These are phyloP conservation scores for Penicillium palitans DNA, from an alignment of 2,329 filamentous ascomycete species.

Conservation along the genomic window DNA sequence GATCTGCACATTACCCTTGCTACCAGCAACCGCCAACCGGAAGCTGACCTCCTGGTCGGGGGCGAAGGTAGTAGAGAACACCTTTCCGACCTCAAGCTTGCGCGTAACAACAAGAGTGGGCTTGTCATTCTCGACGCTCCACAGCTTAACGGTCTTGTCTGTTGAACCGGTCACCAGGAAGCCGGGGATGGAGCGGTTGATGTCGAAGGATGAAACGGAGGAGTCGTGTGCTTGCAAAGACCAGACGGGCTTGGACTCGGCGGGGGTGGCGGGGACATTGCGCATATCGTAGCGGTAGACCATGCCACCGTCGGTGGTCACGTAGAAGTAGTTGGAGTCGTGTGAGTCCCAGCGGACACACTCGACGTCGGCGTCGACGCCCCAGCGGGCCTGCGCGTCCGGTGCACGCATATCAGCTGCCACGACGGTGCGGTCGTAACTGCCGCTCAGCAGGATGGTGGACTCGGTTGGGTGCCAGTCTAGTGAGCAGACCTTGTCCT, in stretches of 20 bases:
- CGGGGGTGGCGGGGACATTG: constrained; percentile 69
- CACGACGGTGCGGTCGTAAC: constrained; percentile 90
- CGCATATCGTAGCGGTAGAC: constrained; percentile 91
- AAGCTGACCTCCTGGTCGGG: constrained; percentile 90
- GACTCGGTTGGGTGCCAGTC: constrained; percentile 89
- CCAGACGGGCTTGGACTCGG: constrained; percentile 83
- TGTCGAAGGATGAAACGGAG: constrained; percentile 85
- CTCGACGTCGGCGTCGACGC: constrained; percentile 94
- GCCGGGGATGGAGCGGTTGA: constrained; percentile 86
- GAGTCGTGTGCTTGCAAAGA: constrained; percentile 93
- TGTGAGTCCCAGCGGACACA: constrained; percentile 91
- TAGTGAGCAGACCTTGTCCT: constrained; percentile 94
- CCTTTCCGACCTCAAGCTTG: constrained; percentile 89
- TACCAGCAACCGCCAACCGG: constrained; percentile 87
- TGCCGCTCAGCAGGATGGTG: constrained; percentile 86
- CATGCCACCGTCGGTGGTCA: constrained; percentile 87
- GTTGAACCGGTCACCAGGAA: constrained; percentile 92
- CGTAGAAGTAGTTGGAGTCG: constrained; percentile 89
- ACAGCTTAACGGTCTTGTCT: constrained; percentile 94
- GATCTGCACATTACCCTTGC: constrained; percentile 86
- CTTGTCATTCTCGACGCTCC: constrained; percentile 80
- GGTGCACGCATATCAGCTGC: constrained; percentile 96
- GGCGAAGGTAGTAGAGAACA: constrained; percentile 88
- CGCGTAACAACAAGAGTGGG: constrained; percentile 89
- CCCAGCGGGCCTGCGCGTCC: constrained; percentile 81